Percentiles rank a stretch among this genome's conserved stretches.
These are phyloP conservation scores for Talaromyces atroroseus DNA, from an alignment of 2,329 filamentous ascomycete genomes.

Conservation along the genomic window DNA sequence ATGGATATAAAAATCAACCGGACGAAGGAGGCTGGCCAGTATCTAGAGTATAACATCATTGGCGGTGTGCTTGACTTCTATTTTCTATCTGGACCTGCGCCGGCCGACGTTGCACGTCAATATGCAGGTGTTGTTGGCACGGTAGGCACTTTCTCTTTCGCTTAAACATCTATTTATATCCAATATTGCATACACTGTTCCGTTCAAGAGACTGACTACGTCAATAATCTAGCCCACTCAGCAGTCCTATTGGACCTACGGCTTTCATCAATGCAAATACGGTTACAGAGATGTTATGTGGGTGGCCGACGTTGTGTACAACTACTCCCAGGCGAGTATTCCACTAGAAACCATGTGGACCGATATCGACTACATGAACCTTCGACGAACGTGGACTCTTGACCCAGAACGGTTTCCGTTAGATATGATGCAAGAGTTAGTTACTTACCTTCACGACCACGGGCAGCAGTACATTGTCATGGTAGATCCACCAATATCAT, in stretches of 20 bases:
- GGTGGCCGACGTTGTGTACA: conserved; percentile 39
- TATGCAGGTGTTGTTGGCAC: conserved; percentile 52
- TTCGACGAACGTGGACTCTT: conserved; percentile 35
- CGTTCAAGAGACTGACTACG: neutral
- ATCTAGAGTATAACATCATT: conserved; percentile 72
- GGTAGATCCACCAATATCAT: conserved; percentile 56
- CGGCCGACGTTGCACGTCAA: conserved; percentile 54
- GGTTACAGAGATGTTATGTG: conserved; percentile 51
- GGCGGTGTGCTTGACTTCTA: conserved; percentile 74
- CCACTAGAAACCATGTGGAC: conserved; percentile 45
- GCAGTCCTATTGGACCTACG: conserved; percentile 77
- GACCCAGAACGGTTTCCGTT: conserved; percentile 35
- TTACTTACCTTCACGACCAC: conserved; percentile 59
- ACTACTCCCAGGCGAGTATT: conserved; percentile 38
- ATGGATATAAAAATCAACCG: conserved; percentile 74
- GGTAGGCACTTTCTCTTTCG: conserved; percentile 31
- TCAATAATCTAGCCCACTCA: conserved; percentile 52
- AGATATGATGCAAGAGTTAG: conserved; percentile 56
- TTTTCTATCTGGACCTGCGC: conserved; percentile 56
- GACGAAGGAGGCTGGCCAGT: conserved; percentile 53
- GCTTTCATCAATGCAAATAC: conserved; percentile 59
- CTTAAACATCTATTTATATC: conserved; percentile 27
- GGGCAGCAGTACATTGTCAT: conserved; percentile 70
- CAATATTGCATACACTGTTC: neutral
- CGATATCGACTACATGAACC: conserved; percentile 40